Evolutionary conservation across 2,329 filamentous ascomycete genomes (phyloP).

Genomic region (Talaromyces sp.): DNA sequence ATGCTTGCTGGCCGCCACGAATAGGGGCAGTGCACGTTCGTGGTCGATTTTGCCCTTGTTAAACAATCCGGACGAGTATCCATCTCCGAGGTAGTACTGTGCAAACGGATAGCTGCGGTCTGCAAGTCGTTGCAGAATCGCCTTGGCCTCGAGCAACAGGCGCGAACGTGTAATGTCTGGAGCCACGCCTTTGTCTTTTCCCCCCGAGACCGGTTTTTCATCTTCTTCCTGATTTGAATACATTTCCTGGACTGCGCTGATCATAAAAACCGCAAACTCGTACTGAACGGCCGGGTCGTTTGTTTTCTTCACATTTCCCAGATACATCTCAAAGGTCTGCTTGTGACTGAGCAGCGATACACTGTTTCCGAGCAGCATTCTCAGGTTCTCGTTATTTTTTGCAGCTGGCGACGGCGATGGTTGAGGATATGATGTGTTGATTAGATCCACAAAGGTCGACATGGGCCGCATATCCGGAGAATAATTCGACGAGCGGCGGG

Average conservation of each 20-base stretch:
- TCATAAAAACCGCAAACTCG: slow-evolving; percentile 91
- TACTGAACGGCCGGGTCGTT: slow-evolving; percentile 87
- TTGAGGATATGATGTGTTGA: slow-evolving; percentile 72
- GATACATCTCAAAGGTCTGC: slow-evolving; percentile 96
- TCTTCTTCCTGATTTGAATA: slow-evolving; percentile 40
- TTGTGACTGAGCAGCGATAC: slow-evolving; percentile 85
- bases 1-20: slow-evolving; percentile 90
- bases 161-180: slow-evolving; percentile 53
- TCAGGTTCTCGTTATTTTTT: slow-evolving; percentile 76
- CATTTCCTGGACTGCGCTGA: slow-evolving; percentile 79
- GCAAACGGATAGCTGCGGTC: slow-evolving; percentile 92
- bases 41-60: slow-evolving; percentile 92
- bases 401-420: slow-evolving; percentile 59
- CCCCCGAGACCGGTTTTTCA: slow-evolving; percentile 15
- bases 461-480: slow-evolving; percentile 53
- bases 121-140: slow-evolving; percentile 78
- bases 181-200: slow-evolving; percentile 14
- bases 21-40: slow-evolving; percentile 85
- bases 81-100: slow-evolving; percentile 94
- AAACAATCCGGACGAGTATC: slow-evolving; percentile 89
- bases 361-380: slow-evolving; percentile 76
- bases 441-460: slow-evolving; percentile 59
- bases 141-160: slow-evolving; percentile 78
- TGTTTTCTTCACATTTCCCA: slow-evolving; percentile 94
- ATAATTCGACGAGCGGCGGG: slow-evolving; percentile 45